phyloP scores from a whole-genome alignment of 306 rosid genomes.

The Trifolium dubium region DNA sequence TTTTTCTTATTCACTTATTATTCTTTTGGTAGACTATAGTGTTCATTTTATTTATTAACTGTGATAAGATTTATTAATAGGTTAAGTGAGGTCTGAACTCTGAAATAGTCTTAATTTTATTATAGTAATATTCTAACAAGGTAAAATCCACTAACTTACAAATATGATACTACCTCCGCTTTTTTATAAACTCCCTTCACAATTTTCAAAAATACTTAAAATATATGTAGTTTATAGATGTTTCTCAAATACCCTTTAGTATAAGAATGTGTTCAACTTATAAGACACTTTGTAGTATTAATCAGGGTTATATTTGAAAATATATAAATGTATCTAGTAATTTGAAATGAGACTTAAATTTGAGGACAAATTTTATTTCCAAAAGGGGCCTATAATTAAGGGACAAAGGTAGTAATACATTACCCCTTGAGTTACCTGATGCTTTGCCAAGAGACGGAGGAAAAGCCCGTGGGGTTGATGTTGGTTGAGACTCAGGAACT shows the following conservation, averaged over 20 bases:
- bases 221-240: no score
- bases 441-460: constrained; percentile 63
- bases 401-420: background rate
- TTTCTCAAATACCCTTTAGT: background rate
- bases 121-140: constrained; percentile 9
- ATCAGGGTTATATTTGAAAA: background rate
- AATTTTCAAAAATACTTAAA: no score
- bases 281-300: background rate
- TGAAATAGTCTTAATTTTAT: background rate
- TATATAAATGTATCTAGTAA: background rate
- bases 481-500: constrained; percentile 44
- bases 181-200: background rate
- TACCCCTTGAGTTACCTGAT: constrained; percentile 59
- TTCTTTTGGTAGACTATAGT: background rate
- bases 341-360: background rate
- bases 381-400: background rate
- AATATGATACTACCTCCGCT: background rate
- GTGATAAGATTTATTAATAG: background rate
- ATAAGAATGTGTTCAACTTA: background rate
- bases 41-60: constrained; percentile 25
- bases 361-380: background rate
- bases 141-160: constrained; percentile 6
- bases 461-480: constrained; percentile 56
- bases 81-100: background rate
- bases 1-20: background rate